Percentiles rank a stretch among this genome's conserved stretches.
phyloP scores from a whole-genome alignment of 2,329 filamentous ascomycete species.

The Xylaria hypoxylon region DNA sequence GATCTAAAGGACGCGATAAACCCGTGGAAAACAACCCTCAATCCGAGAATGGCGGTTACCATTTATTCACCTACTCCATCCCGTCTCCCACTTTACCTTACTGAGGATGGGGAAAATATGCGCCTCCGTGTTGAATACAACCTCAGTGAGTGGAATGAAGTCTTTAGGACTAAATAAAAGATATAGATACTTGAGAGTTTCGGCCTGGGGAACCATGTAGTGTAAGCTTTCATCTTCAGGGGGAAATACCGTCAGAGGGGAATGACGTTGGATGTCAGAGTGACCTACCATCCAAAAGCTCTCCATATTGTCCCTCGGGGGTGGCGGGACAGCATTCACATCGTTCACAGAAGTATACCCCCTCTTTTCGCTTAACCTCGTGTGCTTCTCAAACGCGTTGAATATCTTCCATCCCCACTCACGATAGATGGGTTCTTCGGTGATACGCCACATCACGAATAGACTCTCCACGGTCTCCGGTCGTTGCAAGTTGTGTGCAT shows the following conservation, averaged over 20 bases:
- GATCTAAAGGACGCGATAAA: too few relatives aligned
- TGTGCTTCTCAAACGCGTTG: constrained; percentile 78
- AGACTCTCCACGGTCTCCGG: constrained; percentile 93
- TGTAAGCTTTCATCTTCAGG: neutral
- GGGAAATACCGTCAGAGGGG: neutral
- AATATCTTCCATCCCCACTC: constrained; percentile 99
- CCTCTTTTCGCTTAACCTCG: constrained; percentile 27
- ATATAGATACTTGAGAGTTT: constrained; percentile 45
- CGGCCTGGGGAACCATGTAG: constrained; percentile 32
- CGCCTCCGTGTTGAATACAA: constrained; percentile 45
- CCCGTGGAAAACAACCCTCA: too few relatives aligned
- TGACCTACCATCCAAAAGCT: constrained; percentile 47
- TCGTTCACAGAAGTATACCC: constrained; percentile 43
- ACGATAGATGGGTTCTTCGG: constrained; percentile 84
- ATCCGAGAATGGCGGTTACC: too few relatives aligned
- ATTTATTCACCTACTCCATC: constrained; percentile 28
- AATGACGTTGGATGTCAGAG: neutral
- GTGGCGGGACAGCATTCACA: constrained; percentile 42
- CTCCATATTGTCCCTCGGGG: constrained; percentile 46
- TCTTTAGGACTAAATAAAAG: constrained; percentile 42
- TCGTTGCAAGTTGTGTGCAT: constrained; percentile 89
- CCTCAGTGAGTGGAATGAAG: constrained; percentile 38
- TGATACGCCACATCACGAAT: constrained; percentile 98
- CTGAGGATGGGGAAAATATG: constrained; percentile 40
- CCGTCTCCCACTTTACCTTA: constrained; percentile 34